These are phyloP conservation scores for Colletotrichum tamarilloi DNA, from an alignment of 2,329 filamentous ascomycete genomes.

Conservation along the genomic window DNA sequence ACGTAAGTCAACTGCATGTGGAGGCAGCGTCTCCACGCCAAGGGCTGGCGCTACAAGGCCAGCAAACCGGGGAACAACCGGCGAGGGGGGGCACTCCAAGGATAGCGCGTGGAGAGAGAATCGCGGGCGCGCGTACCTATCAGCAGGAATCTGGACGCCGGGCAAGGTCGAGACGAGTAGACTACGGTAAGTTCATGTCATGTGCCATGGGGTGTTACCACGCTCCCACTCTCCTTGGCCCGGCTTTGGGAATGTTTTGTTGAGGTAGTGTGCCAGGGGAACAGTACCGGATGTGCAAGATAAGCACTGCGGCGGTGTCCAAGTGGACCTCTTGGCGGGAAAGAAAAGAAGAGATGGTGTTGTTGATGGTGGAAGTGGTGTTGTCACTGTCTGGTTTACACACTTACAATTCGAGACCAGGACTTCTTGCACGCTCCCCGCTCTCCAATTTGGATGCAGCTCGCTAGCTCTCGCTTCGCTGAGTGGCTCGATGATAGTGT, in stretches of 20 bases:
- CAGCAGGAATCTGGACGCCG: not conserved
- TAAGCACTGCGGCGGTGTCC: constrained; percentile 19
- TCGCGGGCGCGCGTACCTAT: constrained; percentile 13
- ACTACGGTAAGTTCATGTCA: constrained; percentile 27
- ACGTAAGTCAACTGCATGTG: constrained; percentile 5
- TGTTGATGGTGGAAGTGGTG: not conserved
- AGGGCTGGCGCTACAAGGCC: constrained; percentile 22
- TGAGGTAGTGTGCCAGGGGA: constrained; percentile 14
- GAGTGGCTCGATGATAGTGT: constrained; percentile 1
- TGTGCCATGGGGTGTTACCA: constrained; percentile 31
- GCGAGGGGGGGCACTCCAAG: constrained; percentile 22
- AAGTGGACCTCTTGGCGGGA: constrained; percentile 23
- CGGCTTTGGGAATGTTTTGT: constrained; percentile 17
- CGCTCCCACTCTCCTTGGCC: constrained; percentile 24
- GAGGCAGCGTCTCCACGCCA: constrained; percentile 29
- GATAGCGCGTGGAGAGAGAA: constrained; percentile 27
- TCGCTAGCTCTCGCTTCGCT: not conserved
- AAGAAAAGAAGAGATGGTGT: constrained; percentile 6
- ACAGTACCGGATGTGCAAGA: constrained; percentile 22
- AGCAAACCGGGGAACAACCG: constrained; percentile 31
- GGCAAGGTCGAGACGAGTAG: constrained; percentile 13
- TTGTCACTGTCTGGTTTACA: constrained; percentile 4
- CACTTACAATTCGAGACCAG: constrained; percentile 6
- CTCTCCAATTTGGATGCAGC: constrained; percentile 7
- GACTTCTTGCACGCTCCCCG: not conserved